Base-by-base conservation (phyloP, 2,329 filamentous ascomycete genomes). In the Zarea fungicola region DNA sequence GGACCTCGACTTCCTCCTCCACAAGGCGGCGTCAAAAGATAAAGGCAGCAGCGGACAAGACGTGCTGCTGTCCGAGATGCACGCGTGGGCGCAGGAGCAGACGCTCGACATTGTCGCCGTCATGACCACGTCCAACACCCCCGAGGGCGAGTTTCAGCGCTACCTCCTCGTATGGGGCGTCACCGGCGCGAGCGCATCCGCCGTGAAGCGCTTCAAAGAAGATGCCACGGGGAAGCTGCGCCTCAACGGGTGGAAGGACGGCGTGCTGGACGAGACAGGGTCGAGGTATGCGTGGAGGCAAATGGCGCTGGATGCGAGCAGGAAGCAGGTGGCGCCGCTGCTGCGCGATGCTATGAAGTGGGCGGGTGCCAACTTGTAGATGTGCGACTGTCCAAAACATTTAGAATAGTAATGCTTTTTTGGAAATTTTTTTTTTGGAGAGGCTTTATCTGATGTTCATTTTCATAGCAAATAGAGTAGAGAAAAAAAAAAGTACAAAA, bases 261-360 rank as follows among this genome's bases (percentile, higher is more conserved):
- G 75, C 1, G 56, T 60, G 40, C 58, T 81, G 43, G 74, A 80
- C 18, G 58, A 61, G 13, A 63, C 59, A 2, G 61, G 70, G 43
- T 79, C 74, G 71, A 74, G 81, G 57, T 72, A 71, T 52, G 79
- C 81, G 21, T 92, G 87, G 87, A 71, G 68, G 56, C 87, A 92
- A 68, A 71, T 74, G 18, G 75, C 77, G 52, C 58, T 85, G 35
- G 76, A 77, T 37, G 70, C 78, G 50, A 85, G 81, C 57, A 71
- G 83, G 55, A 86, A 87, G 65, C 83, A 89, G 63, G 75, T 92
- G 22, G 84, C 80, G 26, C 80, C 85, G 11, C 71, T 87, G 56
- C 58, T 87, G 60, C 76, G 82, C 50, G 77, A 84, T 54, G 75
- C 72, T 0, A 70, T 82, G 61, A 68, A 65, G 55, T 57, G 54